These are phyloP conservation scores for Chlorella variabilis DNA, from an alignment of 163 green algal species.

Conservation along the genomic window DNA sequence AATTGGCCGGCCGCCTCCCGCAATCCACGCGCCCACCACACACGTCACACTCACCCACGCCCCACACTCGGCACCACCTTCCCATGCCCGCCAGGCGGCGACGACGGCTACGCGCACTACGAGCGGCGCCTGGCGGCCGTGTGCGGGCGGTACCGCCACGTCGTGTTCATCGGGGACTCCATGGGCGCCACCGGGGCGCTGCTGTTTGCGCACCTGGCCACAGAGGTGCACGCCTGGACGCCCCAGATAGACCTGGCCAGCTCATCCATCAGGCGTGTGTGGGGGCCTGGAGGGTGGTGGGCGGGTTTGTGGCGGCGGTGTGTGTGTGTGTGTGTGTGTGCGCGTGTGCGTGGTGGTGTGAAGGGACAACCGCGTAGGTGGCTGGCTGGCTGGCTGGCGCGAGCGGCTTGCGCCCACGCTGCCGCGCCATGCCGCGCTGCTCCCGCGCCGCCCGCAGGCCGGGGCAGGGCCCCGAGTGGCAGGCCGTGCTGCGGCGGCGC, in stretches of 20 bases:
- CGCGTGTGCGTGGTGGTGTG: no score
- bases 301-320: slow-evolving; percentile 40
- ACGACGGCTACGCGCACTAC: slow-evolving; percentile 21
- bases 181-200: slow-evolving; percentile 91
- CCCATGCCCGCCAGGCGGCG: slow-evolving; percentile 23
- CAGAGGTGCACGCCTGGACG: slow-evolving; percentile 85
- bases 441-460: no score
- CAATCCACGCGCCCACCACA: no score
- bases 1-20: no score
- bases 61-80: no score
- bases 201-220: slow-evolving; percentile 76
- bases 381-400: no score
- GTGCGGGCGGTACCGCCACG: slow-evolving; percentile 24
- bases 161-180: slow-evolving; percentile 73
- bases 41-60: no score
- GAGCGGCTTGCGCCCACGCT: no score
- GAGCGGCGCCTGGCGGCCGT: slow-evolving; percentile 12
- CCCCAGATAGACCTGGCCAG: slow-evolving; percentile 85
- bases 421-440: no score
- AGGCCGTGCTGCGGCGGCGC: slow-evolving; percentile 43
- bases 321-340: slow-evolving; percentile 13
- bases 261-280: slow-evolving; percentile 80
- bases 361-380: no score
- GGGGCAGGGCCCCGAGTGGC: slow-evolving; percentile 42
- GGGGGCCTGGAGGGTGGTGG: no score